Base-by-base conservation (phyloP, 371 early-diverging fungal genomes). In the Smittium mucronatum region DNA sequence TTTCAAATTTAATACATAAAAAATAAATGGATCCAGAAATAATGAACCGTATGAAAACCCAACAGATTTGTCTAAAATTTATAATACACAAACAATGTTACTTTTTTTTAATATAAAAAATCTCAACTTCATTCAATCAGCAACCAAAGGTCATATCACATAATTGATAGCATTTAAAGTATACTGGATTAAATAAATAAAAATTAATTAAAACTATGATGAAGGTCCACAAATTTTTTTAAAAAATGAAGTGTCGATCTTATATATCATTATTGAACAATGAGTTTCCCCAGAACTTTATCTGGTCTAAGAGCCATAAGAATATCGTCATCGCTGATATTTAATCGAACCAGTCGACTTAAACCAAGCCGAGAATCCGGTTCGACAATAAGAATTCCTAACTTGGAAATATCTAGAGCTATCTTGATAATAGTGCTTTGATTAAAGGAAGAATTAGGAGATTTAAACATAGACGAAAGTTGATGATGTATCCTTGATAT, bases 291-390 rank as follows among this genome's bases (percentile, higher is more conserved):
- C 69, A 89, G 82, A 36, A 89, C 68, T 11, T 81, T 75, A 69
- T 90, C 91, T 0, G 79, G 75, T 29, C 85, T 84, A 29, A 92
- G 81, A 0, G 90, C 92, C 81, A 88, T 86, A 0, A 86, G 80
- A 15, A 93, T 83, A 70, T 91, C 92, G 29, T 81, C 78, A 67
- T 90, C 89, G 65, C 82, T 85, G 28, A 91, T 75, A 70, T 86
- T 87, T 16, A 93, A 78, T 0, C 88, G 78, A 16, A 93, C 80
- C 0, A 86, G 79, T 79, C 88, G 88, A 70, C 79, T 80, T 2
- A 90, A 76, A 76, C 88, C 90, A 65, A 85, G 77, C n/a, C 86
- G 69, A 5, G 29, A 57, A 16, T 69, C n/a, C 16, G 33, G 36
- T 16, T 63, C 69, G n/a, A 57, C n/a, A 2, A 58, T 57, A 2